Evolutionary conservation across 139 green algal genomes (phyloP), one percentile per base, ranked within the genome.

Genomic region (Diplosphaera chodatii): DNA sequence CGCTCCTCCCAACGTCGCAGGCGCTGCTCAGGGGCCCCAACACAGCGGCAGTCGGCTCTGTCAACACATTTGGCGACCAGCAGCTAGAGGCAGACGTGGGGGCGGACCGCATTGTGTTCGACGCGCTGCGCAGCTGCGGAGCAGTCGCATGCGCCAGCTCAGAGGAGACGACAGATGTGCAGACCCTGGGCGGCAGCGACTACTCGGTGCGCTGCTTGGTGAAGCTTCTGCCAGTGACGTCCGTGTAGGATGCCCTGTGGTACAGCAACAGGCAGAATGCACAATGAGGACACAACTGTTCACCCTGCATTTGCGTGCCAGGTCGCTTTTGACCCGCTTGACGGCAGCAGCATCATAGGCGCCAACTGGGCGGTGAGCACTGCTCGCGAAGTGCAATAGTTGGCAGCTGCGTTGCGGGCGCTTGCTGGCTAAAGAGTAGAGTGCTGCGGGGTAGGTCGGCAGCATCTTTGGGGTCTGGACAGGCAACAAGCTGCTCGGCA

Each of bases 261-360:
- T n/a, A n/a, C n/a, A n/a, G n/a, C n/a, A n/a, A n/a, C n/a, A n/a
- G n/a, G n/a, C n/a, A n/a, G n/a, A n/a, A n/a, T n/a, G n/a, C n/a
- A n/a, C 41, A 21, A 48, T 48, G 37, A 48, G 6, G 8, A 48
- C 10, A 63, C 65, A 2, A n/a, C 28, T 23, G 33, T 66, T 33
- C 31, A 34, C 56, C 31, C 63, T 70, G 8, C 37, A 27, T 64
- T 40, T 18, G 25, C 48, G 16, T 25, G 40, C 5, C 76, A 87
- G 78, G 85, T 96, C n/a, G 88, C 90, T 0, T 96, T 91, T 66
- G 91, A 96, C 71, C 91, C 91, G 0, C 72, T 96, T 32, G 91
- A 96, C 67, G 91, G 91, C 66, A 84, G 64, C 66, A 84, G 66
- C 74, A 91, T 96, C 29, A 72, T 94, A n/a, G 73, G 70, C 5